A percentile compares a stretch with the other conserved stretches of the same genome.
phyloP scores from a whole-genome alignment of 805 yeast species.

The Limtongia smithiae region DNA sequence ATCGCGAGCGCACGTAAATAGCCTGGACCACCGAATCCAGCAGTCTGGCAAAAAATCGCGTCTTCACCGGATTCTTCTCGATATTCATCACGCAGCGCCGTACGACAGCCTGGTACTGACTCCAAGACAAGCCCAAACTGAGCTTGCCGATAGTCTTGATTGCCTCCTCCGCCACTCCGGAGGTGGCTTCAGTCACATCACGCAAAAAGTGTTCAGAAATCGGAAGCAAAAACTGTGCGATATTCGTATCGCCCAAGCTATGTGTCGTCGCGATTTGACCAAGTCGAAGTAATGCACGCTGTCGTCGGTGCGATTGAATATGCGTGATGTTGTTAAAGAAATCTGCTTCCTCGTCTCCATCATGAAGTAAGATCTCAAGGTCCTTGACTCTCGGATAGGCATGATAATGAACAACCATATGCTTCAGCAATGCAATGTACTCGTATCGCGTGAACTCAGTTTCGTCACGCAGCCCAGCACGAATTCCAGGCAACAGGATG shows the following conservation, averaged over 20 bases:
- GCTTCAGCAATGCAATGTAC: conserved; percentile 61
- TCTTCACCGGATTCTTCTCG: conserved; percentile 39
- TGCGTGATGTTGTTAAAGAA: conserved; percentile 75
- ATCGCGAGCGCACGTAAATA: conserved; percentile 21
- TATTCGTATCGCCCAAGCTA: conserved; percentile 50
- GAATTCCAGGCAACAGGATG: conserved; percentile 60
- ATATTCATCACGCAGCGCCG: conserved; percentile 59
- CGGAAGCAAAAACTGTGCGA: conserved; percentile 80
- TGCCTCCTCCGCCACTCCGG: conserved; percentile 45
- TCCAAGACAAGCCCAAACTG: conserved; percentile 62
- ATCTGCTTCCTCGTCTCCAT: conserved; percentile 78
- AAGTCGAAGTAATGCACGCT: conserved; percentile 71
- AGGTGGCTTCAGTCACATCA: conserved; percentile 43
- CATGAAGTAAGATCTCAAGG: conserved; percentile 58
- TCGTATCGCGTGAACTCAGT: conserved; percentile 68
- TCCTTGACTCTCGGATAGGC: conserved; percentile 53
- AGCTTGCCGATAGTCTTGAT: conserved; percentile 58
- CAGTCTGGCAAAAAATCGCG: conserved; percentile 36
- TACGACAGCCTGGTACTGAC: conserved; percentile 72
- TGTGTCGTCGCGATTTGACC: conserved; percentile 44
- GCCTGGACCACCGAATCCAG: conserved; percentile 57
- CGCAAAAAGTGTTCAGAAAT: conserved; percentile 65
- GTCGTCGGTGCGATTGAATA: conserved; percentile 81
- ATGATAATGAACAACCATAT: conserved; percentile 50
- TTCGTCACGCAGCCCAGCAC: conserved; percentile 59